Evolutionary conservation across 2,329 filamentous ascomycete genomes (phyloP).

Genomic region (Colletotrichum coccodes): DNA sequence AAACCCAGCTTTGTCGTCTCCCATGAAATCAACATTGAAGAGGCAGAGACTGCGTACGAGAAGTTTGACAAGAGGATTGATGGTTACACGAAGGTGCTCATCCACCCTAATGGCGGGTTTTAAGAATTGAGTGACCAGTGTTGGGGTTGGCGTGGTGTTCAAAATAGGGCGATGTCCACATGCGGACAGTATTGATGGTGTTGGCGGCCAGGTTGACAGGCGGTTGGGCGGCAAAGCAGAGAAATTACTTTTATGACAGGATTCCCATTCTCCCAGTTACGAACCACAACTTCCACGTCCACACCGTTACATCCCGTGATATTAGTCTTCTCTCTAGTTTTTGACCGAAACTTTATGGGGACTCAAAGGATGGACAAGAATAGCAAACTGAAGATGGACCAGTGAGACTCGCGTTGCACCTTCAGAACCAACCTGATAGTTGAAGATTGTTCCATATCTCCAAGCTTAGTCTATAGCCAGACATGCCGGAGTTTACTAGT

Average conservation of each 20-base stretch:
- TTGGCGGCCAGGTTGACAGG: background rate
- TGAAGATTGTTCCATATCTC: no score
- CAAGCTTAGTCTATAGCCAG: no score
- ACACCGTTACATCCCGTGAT: no score
- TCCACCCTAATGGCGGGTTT: conserved; percentile 69
- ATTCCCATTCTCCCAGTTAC: background rate
- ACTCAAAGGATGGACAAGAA: no score
- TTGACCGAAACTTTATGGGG: no score
- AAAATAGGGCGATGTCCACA: background rate
- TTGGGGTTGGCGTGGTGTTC: background rate
- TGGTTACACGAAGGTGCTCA: conserved; percentile 75
- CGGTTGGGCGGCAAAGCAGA: background rate
- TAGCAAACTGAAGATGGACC: no score
- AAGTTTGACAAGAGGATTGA: conserved; percentile 75
- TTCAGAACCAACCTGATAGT: no score
- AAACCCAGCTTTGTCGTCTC: conserved; percentile 75
- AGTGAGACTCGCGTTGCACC: no score
- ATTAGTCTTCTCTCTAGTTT: no score
- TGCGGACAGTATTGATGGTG: background rate
- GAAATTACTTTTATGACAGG: background rate
- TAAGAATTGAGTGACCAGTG: background rate
- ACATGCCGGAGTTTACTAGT: no score
- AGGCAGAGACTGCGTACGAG: conserved; percentile 68
- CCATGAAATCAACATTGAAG: conserved; percentile 71
- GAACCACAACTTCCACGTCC: no score